Evolutionary conservation across 345 rosid genomes (phyloP), one percentile per base, ranked within the genome.

Genomic region (Stellera chamaejasme): DNA sequence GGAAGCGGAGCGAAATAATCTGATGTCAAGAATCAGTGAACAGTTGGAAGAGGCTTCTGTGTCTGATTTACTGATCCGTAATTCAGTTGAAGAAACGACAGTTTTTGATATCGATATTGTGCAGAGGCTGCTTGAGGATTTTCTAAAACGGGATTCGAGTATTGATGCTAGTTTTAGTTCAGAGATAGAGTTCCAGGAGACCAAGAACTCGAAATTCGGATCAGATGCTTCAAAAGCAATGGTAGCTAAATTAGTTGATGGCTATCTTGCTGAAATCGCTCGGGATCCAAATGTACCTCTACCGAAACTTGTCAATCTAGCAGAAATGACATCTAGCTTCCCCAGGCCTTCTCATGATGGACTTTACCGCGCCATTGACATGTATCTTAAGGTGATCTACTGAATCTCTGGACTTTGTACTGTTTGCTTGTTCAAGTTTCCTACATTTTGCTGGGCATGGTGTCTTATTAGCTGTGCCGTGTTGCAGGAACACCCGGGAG

Each of bases 331-430:
- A n/a, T 70, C 81, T 0, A 50, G 23, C 55, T 75, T 85, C 70
- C 72, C 90, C 2, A 73, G 87, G 70, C 60, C 74, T 11, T 78
- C 80, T 27, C 87, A 85, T 50, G 90, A 83, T 54, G 83, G 90
- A 55, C 43, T 85, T 60, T 85, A 85, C 64, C 83, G 85, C 2
- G 94, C 87, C 61, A 69, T 85, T 45, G 94, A 85, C 73, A 80
- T 80, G 85, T 80, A 76, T 63, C 72, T 85, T 36, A 85, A 85
- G 94, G 94, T 85, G 71, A 32, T 52, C 26, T 58, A 32, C 41
- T 25, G 0, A 64, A 52, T 19, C 14, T 44, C 45, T 43, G 36
- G 27, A 15, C 43, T 41, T 11, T 10, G 11, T 11, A 41, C n/a
- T 13, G 14, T 45, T 8, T 25, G 42, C 53, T 60, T 8, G 23